These are phyloP conservation scores for Lipomyces chichibuensis DNA, from an alignment of 805 yeast genomes.

Conservation along the genomic window DNA sequence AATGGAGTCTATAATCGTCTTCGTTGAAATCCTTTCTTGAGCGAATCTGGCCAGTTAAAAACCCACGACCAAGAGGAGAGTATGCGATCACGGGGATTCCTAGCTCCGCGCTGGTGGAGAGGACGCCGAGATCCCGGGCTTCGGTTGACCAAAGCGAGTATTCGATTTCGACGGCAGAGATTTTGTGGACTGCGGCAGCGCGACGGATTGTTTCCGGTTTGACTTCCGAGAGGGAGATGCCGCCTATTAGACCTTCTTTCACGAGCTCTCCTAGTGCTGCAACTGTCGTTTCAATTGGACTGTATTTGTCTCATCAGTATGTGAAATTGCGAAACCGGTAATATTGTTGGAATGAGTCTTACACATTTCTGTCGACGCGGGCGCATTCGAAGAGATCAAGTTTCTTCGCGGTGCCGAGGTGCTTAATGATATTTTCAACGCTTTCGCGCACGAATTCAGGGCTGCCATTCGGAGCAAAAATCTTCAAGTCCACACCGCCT, in stretches of 20 bases:
- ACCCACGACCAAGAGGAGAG: slow-evolving; percentile 82
- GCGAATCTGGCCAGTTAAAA: slow-evolving; percentile 65
- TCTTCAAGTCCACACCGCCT: slow-evolving; percentile 53
- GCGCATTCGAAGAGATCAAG: slow-evolving; percentile 71
- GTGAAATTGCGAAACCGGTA: background rate
- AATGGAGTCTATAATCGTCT: slow-evolving; percentile 56
- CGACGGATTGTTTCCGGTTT: slow-evolving; percentile 61
- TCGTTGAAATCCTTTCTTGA: slow-evolving; percentile 53
- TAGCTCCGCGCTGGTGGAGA: slow-evolving; percentile 59
- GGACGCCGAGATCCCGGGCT: slow-evolving; percentile 63
- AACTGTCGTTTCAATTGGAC: slow-evolving; percentile 66
- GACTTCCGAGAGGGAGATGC: slow-evolving; percentile 75
- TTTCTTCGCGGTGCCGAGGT: slow-evolving; percentile 48
- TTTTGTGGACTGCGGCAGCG: slow-evolving; percentile 58
- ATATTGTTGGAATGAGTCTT: background rate
- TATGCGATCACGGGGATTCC: slow-evolving; percentile 76
- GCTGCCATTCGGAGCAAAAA: slow-evolving; percentile 47
- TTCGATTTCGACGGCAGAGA: slow-evolving; percentile 77
- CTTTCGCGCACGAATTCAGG: slow-evolving; percentile 28
- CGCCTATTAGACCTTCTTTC: slow-evolving; percentile 65
- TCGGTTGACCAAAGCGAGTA: slow-evolving; percentile 69
- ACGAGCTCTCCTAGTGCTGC: slow-evolving; percentile 59
- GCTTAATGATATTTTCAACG: slow-evolving; percentile 36
- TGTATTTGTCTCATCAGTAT: slow-evolving; percentile 29
- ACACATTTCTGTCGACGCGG: slow-evolving; percentile 58